Evolutionary conservation across 805 yeast genomes (phyloP).

Genomic region (Brettanomyces sp.): DNA sequence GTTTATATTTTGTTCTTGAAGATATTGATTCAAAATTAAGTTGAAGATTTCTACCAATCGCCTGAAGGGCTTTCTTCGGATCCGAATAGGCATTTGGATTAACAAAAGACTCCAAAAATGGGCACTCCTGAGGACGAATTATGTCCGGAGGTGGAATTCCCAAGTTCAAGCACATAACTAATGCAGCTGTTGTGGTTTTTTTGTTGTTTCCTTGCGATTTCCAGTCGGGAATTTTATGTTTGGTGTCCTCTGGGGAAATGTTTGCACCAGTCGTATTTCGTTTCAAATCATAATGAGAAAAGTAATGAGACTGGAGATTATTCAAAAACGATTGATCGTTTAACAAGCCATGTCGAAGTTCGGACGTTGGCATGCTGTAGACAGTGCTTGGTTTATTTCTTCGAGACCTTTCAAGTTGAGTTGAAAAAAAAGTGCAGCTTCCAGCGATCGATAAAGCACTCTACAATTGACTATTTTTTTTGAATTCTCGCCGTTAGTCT

Average conservation of each 20-base stretch:
- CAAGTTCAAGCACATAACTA: conserved; percentile 79
- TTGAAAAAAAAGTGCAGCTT: too few species aligned
- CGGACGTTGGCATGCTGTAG: conserved; percentile 3
- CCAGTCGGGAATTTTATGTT: conserved; percentile 81
- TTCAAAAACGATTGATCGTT: conserved; percentile 22
- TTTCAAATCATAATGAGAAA: conserved; percentile 74
- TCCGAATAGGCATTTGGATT: conserved; percentile 79
- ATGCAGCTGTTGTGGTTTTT: conserved; percentile 87
- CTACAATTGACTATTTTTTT: too few species aligned
- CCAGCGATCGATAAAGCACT: too few species aligned
- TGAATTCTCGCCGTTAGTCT: too few species aligned
- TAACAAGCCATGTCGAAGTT: conserved; percentile 24
- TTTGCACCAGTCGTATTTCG: conserved; percentile 86
- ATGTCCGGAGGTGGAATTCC: conserved; percentile 98
- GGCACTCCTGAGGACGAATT: conserved; percentile 86
- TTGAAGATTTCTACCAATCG: conserved; percentile 82
- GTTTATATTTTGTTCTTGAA: conserved; percentile 81
- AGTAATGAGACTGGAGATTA: conserved; percentile 22
- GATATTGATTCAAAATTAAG: conserved; percentile 84
- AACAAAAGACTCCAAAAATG: conserved; percentile 86
- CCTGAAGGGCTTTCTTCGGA: conserved; percentile 83
- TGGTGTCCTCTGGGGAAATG: conserved; percentile 52
- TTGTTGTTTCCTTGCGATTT: conserved; percentile 82
- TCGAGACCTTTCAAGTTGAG: too few species aligned
- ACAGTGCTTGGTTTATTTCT: too few species aligned